Conservation (phyloP, 2,329 filamentous ascomycete species). For the Teratosphaeriaceae sp. region DNA sequence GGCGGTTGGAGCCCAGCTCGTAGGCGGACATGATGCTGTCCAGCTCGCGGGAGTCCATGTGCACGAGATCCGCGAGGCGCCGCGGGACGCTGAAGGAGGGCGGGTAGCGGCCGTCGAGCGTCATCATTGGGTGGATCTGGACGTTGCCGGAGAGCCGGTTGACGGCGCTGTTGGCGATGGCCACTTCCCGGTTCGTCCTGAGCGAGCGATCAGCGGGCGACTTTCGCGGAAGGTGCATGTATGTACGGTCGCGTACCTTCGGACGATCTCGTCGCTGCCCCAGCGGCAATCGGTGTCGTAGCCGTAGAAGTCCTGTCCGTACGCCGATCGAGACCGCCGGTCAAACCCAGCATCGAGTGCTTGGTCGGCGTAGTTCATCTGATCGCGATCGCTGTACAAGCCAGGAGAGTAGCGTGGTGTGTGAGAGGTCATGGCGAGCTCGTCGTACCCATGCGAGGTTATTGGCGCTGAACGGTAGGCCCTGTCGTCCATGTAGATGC, state of each 20-base stretch:
- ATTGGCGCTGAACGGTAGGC: slow-evolving; percentile 12
- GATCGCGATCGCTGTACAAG: background rate
- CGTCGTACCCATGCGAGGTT: background rate
- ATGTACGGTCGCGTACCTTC: slow-evolving; percentile 14
- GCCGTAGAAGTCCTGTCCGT: slow-evolving; percentile 5
- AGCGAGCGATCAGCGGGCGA: background rate
- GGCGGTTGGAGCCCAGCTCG: slow-evolving; percentile 7
- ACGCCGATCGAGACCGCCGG: background rate
- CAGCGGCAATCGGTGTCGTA: slow-evolving; percentile 3
- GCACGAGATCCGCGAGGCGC: slow-evolving; percentile 21
- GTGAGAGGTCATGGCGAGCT: background rate
- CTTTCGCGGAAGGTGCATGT: background rate
- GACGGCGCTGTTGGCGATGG: slow-evolving; percentile 25
- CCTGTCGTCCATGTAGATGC: slow-evolving; percentile 15
- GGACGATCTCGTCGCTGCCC: slow-evolving; percentile 7
- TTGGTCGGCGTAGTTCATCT: background rate
- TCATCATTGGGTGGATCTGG: slow-evolving; percentile 30
- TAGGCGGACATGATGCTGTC: slow-evolving; percentile 28
- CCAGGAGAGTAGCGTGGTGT: slow-evolving; percentile 1
- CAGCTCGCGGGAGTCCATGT: slow-evolving; percentile 22
- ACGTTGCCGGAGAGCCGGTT: slow-evolving; percentile 15
- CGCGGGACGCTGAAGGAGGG: slow-evolving; percentile 20
- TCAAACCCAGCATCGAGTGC: background rate
- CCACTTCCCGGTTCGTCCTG: slow-evolving; percentile 19
- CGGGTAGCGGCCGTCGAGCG: slow-evolving; percentile 26